Base-by-base conservation (phyloP, 179 eudicot genomes). In the Carnegiea gigantea region DNA sequence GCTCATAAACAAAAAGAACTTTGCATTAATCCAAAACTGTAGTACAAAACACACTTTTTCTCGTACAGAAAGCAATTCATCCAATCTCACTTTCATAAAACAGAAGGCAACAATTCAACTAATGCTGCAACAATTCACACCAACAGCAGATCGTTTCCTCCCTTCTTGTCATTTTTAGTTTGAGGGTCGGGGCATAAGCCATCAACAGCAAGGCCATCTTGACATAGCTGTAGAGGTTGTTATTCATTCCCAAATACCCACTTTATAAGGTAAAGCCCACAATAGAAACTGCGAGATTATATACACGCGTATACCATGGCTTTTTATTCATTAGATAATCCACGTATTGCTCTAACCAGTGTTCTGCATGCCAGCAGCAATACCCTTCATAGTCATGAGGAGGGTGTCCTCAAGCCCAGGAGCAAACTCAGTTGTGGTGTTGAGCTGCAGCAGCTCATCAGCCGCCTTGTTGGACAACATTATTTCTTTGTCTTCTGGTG, bases 331-430 rank as follows among this genome's bases (percentile, higher is more conserved):
- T 23, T 15, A 6, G 53, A 21, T 72, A 54, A 54, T 72, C 23
- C 11, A 10, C 24, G 67, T 1, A 1, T 11, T 28, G n/a, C 54
- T 84, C 84, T 84, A 92, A 72, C 97, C 93, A 2, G 97, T 93
- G 89, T 92, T 93, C 83, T 93, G 97, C 89, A 92, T 71, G 79
- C 97, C 97, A 44, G 95, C 95, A 72, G 97, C 97, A 82, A 93
- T 90, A 43, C 95, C 97, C 88, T 93, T 93, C 95, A 92, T 93
- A 70, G 97, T 93, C 86, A 93, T 81, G 79, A 93, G 92, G 30
- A 93, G 93, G 17, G 97, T 93, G 82, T 93, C 97, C 75, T 93
- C 95, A 62, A 93, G 88, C 13, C 97, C 93, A 33, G 95, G 95
- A 77, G 97, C 91, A 73, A 90, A 93, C 83, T 93, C 95, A 11